Percentiles rank a stretch among this genome's conserved stretches.
Evolutionary conservation across 2,329 filamentous ascomycete species (phyloP).

Genomic region (Monilinia fructicola): DNA sequence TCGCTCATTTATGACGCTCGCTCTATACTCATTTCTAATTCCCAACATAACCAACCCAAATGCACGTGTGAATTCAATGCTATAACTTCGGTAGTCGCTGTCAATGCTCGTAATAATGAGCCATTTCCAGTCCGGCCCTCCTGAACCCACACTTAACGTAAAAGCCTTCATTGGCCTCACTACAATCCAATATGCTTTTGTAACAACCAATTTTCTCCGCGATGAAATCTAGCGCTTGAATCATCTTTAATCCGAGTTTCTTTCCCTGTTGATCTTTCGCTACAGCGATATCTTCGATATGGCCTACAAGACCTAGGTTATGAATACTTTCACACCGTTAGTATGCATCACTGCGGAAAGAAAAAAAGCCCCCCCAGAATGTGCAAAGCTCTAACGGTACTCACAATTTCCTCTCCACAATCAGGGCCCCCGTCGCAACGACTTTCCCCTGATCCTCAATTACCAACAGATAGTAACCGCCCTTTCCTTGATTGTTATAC

Average conservation of each 20-base stretch:
- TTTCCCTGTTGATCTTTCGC: constrained; percentile 95
- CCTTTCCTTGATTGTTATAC: constrained; percentile 65
- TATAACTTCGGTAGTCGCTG: background rate
- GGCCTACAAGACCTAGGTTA: constrained; percentile 78
- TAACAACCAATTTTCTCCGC: constrained; percentile 90
- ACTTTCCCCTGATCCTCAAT: constrained; percentile 68
- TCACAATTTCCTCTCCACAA: constrained; percentile 93
- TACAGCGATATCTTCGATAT: constrained; percentile 97
- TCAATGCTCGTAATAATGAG: constrained; percentile 70
- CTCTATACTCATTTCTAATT: constrained; percentile 10
- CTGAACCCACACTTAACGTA: constrained; percentile 98
- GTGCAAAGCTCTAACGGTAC: constrained; percentile 40
- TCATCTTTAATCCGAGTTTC: constrained; percentile 88
- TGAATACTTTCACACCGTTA: constrained; percentile 61
- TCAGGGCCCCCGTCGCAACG: constrained; percentile 86
- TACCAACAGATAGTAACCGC: constrained; percentile 80
- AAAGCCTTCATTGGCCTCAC: constrained; percentile 93
- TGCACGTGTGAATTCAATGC: background rate
- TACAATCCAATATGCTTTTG: constrained; percentile 96
- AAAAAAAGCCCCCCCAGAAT: background rate
- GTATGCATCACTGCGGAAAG: constrained; percentile 25
- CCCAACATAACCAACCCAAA: background rate
- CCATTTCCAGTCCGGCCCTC: constrained; percentile 91
- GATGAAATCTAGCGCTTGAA: constrained; percentile 88
- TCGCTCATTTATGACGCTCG: constrained; percentile 12